phyloP scores from a whole-genome alignment of 208 protist species.

The Leishmania major region DNA sequence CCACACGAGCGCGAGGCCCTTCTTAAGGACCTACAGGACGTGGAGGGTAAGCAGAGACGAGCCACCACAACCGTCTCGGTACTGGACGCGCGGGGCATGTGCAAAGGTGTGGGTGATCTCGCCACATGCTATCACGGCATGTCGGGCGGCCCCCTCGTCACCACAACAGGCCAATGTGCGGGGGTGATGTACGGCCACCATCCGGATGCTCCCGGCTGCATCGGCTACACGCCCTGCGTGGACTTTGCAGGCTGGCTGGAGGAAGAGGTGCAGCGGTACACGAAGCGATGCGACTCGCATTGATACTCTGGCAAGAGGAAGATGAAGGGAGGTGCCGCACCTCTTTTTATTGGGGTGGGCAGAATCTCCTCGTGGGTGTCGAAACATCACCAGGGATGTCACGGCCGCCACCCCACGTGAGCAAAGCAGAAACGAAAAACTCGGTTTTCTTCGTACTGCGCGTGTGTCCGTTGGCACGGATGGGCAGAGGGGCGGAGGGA shows the following conservation, averaged over 20 bases:
- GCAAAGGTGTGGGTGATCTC: slow-evolving; percentile 33
- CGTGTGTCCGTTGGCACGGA: not conserved
- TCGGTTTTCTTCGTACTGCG: not conserved
- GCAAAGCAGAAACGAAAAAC: too few relatives aligned
- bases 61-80: slow-evolving; percentile 37
- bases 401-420: not conserved
- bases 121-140: slow-evolving; percentile 78
- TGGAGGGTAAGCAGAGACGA: slow-evolving; percentile 65
- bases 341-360: not conserved
- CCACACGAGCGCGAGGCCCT: slow-evolving; percentile 50
- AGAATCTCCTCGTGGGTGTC: too few relatives aligned
- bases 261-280: slow-evolving; percentile 13
- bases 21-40: slow-evolving; percentile 48
- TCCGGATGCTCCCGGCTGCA: slow-evolving; percentile 35
- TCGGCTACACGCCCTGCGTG: slow-evolving; percentile 60
- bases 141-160: slow-evolving; percentile 70
- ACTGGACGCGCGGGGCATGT: slow-evolving; percentile 55
- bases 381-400: not conserved
- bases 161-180: slow-evolving; percentile 38
- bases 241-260: slow-evolving; percentile 50
- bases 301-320: not conserved
- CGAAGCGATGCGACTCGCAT: not conserved
- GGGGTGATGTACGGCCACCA: slow-evolving; percentile 81
- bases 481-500: not conserved
- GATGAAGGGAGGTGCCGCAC: not conserved